A percentile compares a stretch with the other conserved stretches of the same genome.
These are phyloP conservation scores for Beauveria pseudobassiana DNA, from an alignment of 2,329 filamentous ascomycete species.

Conservation along the genomic window DNA sequence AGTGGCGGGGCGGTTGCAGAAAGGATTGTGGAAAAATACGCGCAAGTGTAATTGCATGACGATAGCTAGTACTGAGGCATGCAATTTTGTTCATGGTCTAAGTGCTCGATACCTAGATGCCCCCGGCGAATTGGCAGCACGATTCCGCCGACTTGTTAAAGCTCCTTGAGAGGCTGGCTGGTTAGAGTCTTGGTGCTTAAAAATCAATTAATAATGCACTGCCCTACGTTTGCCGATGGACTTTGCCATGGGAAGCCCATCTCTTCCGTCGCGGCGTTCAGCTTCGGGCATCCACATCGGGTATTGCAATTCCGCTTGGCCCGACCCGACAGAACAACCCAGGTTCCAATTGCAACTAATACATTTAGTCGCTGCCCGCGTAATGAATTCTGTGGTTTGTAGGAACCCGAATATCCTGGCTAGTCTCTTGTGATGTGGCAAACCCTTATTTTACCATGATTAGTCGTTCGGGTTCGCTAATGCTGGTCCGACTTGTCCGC, in stretches of 20 bases:
- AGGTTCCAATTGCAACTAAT: background rate
- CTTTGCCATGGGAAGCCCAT: background rate
- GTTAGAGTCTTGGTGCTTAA: too few relatives aligned
- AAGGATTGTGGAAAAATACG: conserved; percentile 53
- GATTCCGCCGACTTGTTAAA: too few relatives aligned
- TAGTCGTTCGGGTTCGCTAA: background rate
- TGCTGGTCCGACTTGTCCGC: background rate
- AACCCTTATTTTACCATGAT: background rate
- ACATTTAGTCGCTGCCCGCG: background rate
- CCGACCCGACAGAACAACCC: background rate
- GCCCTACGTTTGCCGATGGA: too few relatives aligned
- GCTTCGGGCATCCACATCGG: background rate
- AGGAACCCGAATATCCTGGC: background rate
- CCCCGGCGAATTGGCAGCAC: too few relatives aligned
- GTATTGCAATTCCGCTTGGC: conserved; percentile 1
- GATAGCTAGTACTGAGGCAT: background rate
- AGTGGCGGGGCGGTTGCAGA: conserved; percentile 72
- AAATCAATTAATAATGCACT: too few relatives aligned
- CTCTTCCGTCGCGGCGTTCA: background rate
- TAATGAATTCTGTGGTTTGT: background rate
- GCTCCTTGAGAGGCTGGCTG: too few relatives aligned
- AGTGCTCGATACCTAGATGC: too few relatives aligned
- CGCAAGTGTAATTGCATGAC: conserved; percentile 9
- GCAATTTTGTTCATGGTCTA: too few relatives aligned
- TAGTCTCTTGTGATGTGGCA: background rate